Conservation (phyloP, 371 early-diverging fungal species). For the Batrachochytrium dendrobatidis region DNA sequence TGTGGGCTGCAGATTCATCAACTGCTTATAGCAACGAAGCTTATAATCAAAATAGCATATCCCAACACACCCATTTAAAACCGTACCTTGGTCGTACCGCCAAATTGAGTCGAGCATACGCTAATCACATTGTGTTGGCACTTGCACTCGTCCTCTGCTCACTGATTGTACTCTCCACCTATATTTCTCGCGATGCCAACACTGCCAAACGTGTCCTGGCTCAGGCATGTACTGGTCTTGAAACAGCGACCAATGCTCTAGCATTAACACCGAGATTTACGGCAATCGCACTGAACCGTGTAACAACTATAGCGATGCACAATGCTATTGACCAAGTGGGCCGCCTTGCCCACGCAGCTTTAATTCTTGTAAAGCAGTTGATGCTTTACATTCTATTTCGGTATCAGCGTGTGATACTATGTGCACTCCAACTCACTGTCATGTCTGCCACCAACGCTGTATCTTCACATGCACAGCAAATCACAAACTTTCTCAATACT, state of each 20-base stretch:
- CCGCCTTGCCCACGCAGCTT: neutral
- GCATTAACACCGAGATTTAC: neutral
- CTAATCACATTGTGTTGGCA: neutral
- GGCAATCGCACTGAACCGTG: constrained; percentile 3
- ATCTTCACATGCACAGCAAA: neutral
- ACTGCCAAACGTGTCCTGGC: constrained; percentile 1
- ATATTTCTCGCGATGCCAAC: neutral
- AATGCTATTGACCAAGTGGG: neutral
- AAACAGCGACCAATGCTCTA: neutral
- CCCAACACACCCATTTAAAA: neutral
- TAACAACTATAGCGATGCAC: neutral
- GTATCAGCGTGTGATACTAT: constrained; percentile 4
- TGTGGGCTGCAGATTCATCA: no score
- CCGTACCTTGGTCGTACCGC: neutral
- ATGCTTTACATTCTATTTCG: neutral
- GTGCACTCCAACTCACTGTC: neutral
- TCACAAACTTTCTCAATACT: neutral
- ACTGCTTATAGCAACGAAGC: no score
- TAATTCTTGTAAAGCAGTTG: constrained; percentile 5
- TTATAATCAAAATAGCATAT: neutral
- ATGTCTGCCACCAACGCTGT: neutral
- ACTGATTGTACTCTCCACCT: neutral
- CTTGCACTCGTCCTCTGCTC: neutral
- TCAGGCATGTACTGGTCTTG: constrained; percentile 1
- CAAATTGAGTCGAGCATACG: neutral